Percentiles rank a stretch among this genome's conserved stretches.
Conservation (phyloP, 805 yeast genomes). For the Wickerhamiella australiensis region DNA sequence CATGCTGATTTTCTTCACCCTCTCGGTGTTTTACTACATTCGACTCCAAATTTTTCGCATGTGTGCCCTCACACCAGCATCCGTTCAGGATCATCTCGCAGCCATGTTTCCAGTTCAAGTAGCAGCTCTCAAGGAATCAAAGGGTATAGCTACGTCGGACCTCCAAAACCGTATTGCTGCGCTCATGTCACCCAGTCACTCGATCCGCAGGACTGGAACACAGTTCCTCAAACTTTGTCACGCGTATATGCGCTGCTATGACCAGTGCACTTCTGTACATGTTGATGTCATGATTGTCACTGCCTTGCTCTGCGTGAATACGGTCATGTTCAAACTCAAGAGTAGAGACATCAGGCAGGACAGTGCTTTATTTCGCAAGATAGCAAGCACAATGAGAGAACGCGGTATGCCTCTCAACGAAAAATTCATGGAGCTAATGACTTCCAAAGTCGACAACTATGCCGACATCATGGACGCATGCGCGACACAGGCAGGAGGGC, state of each 20-base stretch:
- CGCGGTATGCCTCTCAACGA: neutral
- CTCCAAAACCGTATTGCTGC: conserved; percentile 4
- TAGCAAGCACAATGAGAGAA: neutral
- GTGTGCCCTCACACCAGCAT: neutral
- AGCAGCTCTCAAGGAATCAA: neutral
- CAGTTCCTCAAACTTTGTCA: neutral
- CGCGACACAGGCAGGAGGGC: neutral
- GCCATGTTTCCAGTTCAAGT: conserved; percentile 9
- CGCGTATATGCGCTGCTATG: neutral
- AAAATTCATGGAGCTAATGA: neutral
- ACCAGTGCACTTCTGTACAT: neutral
- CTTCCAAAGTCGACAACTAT: neutral
- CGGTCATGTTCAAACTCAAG: neutral
- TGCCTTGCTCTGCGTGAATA: neutral
- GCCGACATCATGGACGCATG: conserved; percentile 6
- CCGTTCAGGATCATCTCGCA: neutral
- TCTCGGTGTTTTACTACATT: neutral
- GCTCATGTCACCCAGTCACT: neutral
- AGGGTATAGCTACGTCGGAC: neutral
- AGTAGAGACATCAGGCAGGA: neutral
- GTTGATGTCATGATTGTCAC: neutral
- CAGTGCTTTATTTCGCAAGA: neutral
- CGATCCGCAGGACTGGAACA: neutral
- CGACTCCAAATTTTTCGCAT: neutral
- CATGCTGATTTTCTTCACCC: neutral